Conservation (phyloP, 2,329 filamentous ascomycete genomes). For the Alternaria alternata region DNA sequence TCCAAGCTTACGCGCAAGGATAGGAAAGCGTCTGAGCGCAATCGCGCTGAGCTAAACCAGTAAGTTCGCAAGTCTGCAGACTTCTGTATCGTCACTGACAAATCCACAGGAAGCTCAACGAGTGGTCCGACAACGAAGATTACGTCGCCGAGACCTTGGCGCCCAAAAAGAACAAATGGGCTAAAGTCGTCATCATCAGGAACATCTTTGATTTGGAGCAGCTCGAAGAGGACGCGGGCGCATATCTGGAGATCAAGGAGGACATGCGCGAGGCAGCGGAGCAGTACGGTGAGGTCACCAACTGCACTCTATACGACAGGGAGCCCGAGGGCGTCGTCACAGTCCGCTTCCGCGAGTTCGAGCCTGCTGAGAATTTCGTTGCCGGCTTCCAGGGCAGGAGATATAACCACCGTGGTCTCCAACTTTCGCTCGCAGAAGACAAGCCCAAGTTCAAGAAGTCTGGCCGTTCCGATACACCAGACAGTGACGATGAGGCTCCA, state of each 20-base stretch:
- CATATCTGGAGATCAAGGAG: conserved; percentile 89
- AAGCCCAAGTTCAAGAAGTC: conserved; percentile 45
- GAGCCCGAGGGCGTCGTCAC: conserved; percentile 86
- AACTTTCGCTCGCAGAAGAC: conserved; percentile 37
- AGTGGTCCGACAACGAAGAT: conserved; percentile 90
- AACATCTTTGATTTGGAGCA: conserved; percentile 92
- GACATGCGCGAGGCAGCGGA: conserved; percentile 90
- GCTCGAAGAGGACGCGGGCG: conserved; percentile 82
- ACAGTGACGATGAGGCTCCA: conserved; percentile 39
- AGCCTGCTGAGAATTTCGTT: conserved; percentile 61
- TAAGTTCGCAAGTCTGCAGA: conserved; percentile 39
- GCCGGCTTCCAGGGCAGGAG: conserved; percentile 27
- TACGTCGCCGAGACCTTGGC: conserved; percentile 50
- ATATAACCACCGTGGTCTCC: conserved; percentile 28
- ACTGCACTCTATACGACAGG: conserved; percentile 87
- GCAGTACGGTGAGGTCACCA: conserved; percentile 87
- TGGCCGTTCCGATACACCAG: conserved; percentile 24
- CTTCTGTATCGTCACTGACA: conserved; percentile 12
- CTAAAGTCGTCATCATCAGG: conserved; percentile 85
- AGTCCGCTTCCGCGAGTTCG: conserved; percentile 78
- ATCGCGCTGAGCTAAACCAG: conserved; percentile 85
- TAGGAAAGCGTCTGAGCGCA: conserved; percentile 88
- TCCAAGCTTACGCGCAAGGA: conserved; percentile 68
- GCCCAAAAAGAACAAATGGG: conserved; percentile 67
- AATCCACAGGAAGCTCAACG: conserved; percentile 76